Conservation (phyloP, 805 yeast species). For the Saccharomycopsis sp. region DNA sequence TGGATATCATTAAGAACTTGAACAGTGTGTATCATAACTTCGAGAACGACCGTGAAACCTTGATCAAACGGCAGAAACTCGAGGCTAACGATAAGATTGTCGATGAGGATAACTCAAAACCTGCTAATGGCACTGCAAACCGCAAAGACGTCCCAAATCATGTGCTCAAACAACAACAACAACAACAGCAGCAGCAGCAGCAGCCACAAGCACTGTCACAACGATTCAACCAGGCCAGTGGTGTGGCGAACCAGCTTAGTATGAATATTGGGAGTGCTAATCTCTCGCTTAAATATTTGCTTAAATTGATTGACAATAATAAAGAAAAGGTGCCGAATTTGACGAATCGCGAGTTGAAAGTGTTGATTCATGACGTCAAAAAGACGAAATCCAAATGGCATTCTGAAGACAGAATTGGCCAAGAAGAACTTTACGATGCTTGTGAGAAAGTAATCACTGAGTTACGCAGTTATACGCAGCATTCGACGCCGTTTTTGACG, state of each 20-base stretch:
- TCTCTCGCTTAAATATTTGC: slow-evolving; percentile 69
- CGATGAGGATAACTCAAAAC: slow-evolving; percentile 12
- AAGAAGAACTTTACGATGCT: slow-evolving; percentile 95
- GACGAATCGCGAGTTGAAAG: slow-evolving; percentile 77
- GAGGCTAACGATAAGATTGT: slow-evolving; percentile 76
- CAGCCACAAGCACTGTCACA: background rate
- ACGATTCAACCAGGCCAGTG: slow-evolving; percentile 14
- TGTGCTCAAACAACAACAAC: slow-evolving; percentile 2
- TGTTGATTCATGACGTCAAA: slow-evolving; percentile 83
- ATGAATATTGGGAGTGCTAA: slow-evolving; percentile 67
- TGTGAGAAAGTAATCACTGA: slow-evolving; percentile 93
- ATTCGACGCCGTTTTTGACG: slow-evolving; percentile 91
- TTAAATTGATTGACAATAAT: slow-evolving; percentile 69
- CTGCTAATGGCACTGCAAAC: background rate
- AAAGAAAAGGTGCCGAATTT: slow-evolving; percentile 63
- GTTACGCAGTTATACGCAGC: slow-evolving; percentile 87
- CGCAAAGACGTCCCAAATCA: slow-evolving; percentile 27
- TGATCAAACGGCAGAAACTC: slow-evolving; percentile 65
- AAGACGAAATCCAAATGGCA: slow-evolving; percentile 98
- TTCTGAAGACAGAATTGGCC: slow-evolving; percentile 89
- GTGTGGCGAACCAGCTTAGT: slow-evolving; percentile 16
- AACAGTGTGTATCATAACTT: slow-evolving; percentile 69
- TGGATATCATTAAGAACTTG: slow-evolving; percentile 47
- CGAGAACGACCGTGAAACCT: slow-evolving; percentile 69
- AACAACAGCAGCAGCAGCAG: background rate